Percentiles rank a stretch among this genome's conserved stretches.
Conservation (phyloP, 1,284 basidiomycete species). For the Cronartium quercuum region DNA sequence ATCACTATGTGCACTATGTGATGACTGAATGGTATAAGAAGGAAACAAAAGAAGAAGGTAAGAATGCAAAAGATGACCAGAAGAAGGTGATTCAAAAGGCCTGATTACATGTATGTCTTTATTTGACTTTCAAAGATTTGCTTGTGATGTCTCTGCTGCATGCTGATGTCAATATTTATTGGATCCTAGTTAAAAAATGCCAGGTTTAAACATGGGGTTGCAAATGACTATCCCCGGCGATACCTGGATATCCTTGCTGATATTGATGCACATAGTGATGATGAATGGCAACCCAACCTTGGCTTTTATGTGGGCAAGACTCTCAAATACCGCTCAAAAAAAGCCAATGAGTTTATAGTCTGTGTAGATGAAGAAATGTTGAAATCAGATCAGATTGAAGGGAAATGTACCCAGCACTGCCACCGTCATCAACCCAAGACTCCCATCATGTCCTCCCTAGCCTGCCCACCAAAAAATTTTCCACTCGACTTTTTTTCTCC, state of each 20-base stretch:
- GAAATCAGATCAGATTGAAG: not conserved
- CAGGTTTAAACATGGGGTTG: not conserved
- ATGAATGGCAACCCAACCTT: not conserved
- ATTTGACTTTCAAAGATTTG: not conserved
- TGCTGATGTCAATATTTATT: not conserved
- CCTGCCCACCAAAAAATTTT: not conserved
- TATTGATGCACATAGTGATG: slow-evolving; percentile 11
- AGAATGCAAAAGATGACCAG: not conserved
- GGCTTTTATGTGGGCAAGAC: not conserved
- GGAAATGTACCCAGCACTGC: not conserved
- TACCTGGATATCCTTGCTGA: not conserved
- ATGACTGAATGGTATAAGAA: not conserved
- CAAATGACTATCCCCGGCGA: not conserved
- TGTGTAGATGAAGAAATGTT: not conserved
- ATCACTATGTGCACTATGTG: slow-evolving; percentile 13
- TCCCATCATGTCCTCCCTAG: not conserved
- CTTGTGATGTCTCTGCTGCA: not conserved
- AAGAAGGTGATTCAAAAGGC: not conserved
- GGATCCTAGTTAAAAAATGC: not conserved
- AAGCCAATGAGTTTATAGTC: not conserved
- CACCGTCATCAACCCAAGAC: not conserved
- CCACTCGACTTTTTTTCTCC: not conserved
- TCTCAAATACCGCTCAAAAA: not conserved
- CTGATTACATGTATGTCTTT: not conserved
- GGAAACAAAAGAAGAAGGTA: not conserved